Evolutionary conservation across 257 asterid species (phyloP), one percentile per base, ranked within the genome.

Genomic region (Handroanthus guayacan): DNA sequence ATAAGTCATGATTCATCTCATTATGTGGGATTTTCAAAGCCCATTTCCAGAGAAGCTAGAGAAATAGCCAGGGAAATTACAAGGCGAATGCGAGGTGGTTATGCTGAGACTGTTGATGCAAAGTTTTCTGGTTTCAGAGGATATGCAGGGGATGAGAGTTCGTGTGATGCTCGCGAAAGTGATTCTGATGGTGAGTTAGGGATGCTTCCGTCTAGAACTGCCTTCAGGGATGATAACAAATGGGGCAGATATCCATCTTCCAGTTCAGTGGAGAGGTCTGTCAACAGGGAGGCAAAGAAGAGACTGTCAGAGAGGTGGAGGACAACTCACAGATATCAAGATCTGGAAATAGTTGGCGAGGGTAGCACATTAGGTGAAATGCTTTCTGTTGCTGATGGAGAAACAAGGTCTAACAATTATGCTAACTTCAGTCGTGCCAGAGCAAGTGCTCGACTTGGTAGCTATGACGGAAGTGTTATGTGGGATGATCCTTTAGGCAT

Each of bases 301-400:
- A 85, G 87, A 77, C 71, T 81, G 20, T 79, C 87, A 12, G 92
- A 89, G 78, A 83, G 94, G 79, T 91, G 97, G 96, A 89, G 82
- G 85, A 78, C 77, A 82, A 71, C 87, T 80, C 86, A 72, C 25
- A 79, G 67, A 74, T 73, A 74, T 73, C 89, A 61, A 72, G 88
- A 80, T 76, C 62, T 81, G 64, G 92, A 88, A 81, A 51, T 83
- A 62, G 65, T 69, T 76, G 84, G 74, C 72, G 69, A 75, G 78
- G 82, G 78, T 73, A 84, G 80, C 57, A 84, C 95, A 61, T 81
- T 86, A 18, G 92, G 92, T 64, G 90, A 90, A 83, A 82, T 90
- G 88, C 92, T 90, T 74, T 80, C 86, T 39, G 56, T 69, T 14
- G 86, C 87, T 58, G 88, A 82, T 70, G 85, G 56, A 69, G 83